Base-by-base conservation (phyloP, 495 filamentous ascomycete species). In the Amniculicola lignicola region DNA sequence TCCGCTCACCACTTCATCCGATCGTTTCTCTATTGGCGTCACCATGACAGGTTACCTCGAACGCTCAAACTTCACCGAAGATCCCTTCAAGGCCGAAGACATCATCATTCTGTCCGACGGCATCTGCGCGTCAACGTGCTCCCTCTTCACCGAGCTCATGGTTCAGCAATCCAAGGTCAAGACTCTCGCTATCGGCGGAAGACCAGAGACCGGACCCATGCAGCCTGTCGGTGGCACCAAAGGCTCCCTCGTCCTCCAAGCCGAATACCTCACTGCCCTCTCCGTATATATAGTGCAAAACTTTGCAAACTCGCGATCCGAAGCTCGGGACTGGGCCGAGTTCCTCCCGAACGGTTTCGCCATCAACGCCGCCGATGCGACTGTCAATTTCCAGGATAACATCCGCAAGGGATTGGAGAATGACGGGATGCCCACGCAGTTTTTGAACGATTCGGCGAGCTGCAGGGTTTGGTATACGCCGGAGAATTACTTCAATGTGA, bases 81-180 rank as follows among this genome's bases (percentile, higher is more conserved):
- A 56, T 29, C 65, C 61, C 43, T 68, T 60, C 50, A 37, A 35
- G 7, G 31, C 54, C 12, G 59, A 60, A 2, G 52, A 68, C 52
- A 57, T 68, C 39, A 35, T 68, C 40, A 54, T 68, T 25, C 71
- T 80, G 21, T 67, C 74, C 15, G 77, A 82, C 53, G 73, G 72
- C 23, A 49, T 72, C 35, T 82, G 78, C 60, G 66, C 67, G n/a
- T 79, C 74, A 0, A 66, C 78, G 31, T 82, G 77, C 59, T 66
- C 74, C 1, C 61, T 77, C 9, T 81, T 82, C 61, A 65, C 74
- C 21, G 78, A 82, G 63, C 66, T 77, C 52, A 78, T 82, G 75
- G 71, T 45, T 55, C 48, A 75, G 21, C 58, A 70, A 67, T 76
- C 70, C 36, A 76, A 75, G 31, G 77, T 77, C 5, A 67, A 69